Conservation (phyloP, 176 grass and related monocot species). For the Hyparrhenia diplandra region DNA sequence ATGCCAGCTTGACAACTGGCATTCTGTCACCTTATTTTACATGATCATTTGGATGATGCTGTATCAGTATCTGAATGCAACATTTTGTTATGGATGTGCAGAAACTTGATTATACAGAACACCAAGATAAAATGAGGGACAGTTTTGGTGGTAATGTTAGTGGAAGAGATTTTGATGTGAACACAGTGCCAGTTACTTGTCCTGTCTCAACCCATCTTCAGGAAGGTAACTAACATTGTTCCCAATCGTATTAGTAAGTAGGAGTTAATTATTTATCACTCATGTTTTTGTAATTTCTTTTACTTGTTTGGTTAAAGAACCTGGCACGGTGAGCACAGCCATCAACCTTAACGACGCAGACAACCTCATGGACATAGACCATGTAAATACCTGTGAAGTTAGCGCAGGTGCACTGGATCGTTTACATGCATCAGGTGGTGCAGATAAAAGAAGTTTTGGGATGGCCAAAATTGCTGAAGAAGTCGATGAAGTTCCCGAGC, state of each 20-base stretch:
- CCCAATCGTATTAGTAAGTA: background rate
- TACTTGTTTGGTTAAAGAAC: constrained; percentile 22
- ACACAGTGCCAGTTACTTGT: background rate
- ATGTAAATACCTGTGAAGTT: background rate
- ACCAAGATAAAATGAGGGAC: background rate
- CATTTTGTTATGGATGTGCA: constrained; percentile 17
- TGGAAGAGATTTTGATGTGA: constrained; percentile 30
- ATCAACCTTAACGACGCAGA: constrained; percentile 35
- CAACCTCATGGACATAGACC: constrained; percentile 19
- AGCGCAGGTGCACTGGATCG: constrained; percentile 14
- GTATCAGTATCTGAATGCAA: background rate
- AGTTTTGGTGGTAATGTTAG: background rate
- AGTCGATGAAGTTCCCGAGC: background rate
- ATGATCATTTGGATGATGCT: too few species aligned
- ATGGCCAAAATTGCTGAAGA: constrained; percentile 24
- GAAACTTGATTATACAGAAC: constrained; percentile 24
- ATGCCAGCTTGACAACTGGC: background rate
- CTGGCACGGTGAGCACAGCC: constrained; percentile 18
- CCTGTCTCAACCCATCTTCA: constrained; percentile 10
- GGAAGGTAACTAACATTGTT: constrained; percentile 31
- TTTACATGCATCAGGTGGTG: constrained; percentile 14
- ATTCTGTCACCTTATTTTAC: too few species aligned
- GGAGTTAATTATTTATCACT: background rate
- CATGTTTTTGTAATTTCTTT: background rate
- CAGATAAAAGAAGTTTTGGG: constrained; percentile 29